These are phyloP conservation scores for Pulveroboletus sp. DNA, from an alignment of 768 basidiomycete species.

Conservation along the genomic window DNA sequence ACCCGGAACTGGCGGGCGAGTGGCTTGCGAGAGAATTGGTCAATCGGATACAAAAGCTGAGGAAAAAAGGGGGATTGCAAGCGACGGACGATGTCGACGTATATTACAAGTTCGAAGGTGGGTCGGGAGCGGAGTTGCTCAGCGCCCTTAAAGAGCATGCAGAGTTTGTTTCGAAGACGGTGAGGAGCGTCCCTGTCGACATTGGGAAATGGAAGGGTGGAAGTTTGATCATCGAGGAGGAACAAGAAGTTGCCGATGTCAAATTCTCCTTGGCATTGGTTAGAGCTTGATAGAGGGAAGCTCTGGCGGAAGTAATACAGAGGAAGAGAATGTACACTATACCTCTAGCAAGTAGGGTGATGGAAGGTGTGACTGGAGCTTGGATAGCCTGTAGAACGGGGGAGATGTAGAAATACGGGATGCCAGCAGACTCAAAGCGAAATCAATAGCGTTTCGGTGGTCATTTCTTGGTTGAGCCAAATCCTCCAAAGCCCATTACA, in stretches of 20 bases:
- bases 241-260: slow-evolving; percentile 78
- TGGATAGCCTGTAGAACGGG: slow-evolving; percentile 1
- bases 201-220: slow-evolving; percentile 47
- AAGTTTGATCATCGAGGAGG: slow-evolving; percentile 70
- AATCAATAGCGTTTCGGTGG: not conserved
- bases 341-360: slow-evolving; percentile 11
- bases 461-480: slow-evolving; percentile 82
- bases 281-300: slow-evolving; percentile 22
- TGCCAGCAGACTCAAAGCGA: slow-evolving; percentile 5
- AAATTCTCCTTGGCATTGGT: slow-evolving; percentile 73
- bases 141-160: slow-evolving; percentile 61
- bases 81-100: slow-evolving; percentile 91
- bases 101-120: slow-evolving; percentile 76
- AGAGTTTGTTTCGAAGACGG: slow-evolving; percentile 67
- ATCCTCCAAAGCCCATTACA: slow-evolving; percentile 91
- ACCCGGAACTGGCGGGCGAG: slow-evolving; percentile 81
- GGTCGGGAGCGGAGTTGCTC: slow-evolving; percentile 56
- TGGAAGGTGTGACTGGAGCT: not conserved
- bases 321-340: slow-evolving; percentile 14
- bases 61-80: slow-evolving; percentile 94
- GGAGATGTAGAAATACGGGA: slow-evolving; percentile 12
- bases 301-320: not conserved
- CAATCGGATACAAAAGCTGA: slow-evolving; percentile 89
- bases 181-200: slow-evolving; percentile 66
- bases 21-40: slow-evolving; percentile 87